Conservation (phyloP, 1,284 basidiomycete genomes). For the Volvariella surrecta region DNA sequence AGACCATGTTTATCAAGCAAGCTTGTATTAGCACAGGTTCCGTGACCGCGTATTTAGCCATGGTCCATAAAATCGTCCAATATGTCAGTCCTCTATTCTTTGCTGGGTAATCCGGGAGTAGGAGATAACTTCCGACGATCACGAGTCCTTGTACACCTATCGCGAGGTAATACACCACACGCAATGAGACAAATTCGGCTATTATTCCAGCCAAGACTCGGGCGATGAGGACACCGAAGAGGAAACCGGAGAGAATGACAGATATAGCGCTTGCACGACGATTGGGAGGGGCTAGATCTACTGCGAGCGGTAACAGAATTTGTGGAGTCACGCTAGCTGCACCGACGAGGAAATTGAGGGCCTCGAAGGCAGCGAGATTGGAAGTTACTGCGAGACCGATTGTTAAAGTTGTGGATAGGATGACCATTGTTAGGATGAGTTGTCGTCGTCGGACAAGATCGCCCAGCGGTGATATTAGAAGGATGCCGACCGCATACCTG, state of each 20-base stretch:
- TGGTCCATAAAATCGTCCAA: constrained; percentile 50
- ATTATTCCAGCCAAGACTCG: constrained; percentile 63
- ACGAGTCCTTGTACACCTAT: constrained; percentile 50
- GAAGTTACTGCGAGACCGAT: constrained; percentile 46
- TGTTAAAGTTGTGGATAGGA: constrained; percentile 34
- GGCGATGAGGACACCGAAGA: constrained; percentile 65
- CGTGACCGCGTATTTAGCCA: constrained; percentile 59
- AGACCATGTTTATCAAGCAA: constrained; percentile 46
- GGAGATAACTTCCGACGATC: constrained; percentile 40
- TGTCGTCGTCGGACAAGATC: constrained; percentile 53
- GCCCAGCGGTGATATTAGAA: constrained; percentile 55
- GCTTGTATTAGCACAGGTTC: constrained; percentile 64
- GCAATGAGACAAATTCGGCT: constrained; percentile 51
- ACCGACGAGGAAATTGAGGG: constrained; percentile 46
- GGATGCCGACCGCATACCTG: constrained; percentile 47
- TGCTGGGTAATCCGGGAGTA: constrained; percentile 65
- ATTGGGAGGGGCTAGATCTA: constrained; percentile 55
- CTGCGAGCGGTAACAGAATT: constrained; percentile 54
- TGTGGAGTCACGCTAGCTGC: constrained; percentile 44
- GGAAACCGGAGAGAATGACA: constrained; percentile 58
- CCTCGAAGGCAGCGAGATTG: constrained; percentile 39
- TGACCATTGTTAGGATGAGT: constrained; percentile 36
- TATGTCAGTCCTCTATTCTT: constrained; percentile 55
- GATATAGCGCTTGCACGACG: constrained; percentile 56
- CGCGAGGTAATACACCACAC: constrained; percentile 59